Conservation (phyloP, 2,329 filamentous ascomycete genomes). For the Pseudocercospora crystallina region DNA sequence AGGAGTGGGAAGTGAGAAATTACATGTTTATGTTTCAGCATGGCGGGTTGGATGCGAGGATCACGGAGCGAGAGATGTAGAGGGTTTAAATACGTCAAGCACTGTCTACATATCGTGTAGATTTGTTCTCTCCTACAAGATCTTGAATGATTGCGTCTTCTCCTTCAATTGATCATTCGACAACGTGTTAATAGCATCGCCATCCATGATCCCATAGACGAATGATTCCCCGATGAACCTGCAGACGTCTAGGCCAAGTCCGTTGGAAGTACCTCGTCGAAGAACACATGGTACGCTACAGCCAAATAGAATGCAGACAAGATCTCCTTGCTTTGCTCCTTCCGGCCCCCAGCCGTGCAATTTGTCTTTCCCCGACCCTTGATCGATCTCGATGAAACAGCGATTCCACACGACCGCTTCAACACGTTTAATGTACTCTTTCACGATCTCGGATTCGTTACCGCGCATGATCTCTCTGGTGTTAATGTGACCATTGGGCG, state of each 20-base stretch:
- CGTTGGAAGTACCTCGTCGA: neutral
- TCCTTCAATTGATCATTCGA: neutral
- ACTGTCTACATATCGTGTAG: too few species aligned
- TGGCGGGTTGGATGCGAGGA: too few species aligned
- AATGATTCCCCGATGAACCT: conserved; percentile 22
- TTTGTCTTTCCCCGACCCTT: neutral
- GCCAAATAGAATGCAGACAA: conserved; percentile 24
- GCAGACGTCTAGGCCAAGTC: neutral
- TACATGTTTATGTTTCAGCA: too few species aligned
- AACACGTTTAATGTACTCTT: conserved; percentile 2
- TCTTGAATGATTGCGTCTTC: too few species aligned
- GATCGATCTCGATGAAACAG: conserved; percentile 1
- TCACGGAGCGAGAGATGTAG: too few species aligned
- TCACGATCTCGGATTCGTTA: neutral
- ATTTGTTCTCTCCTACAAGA: too few species aligned
- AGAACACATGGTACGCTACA: conserved; percentile 25
- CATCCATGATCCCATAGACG: conserved; percentile 27
- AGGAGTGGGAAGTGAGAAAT: too few species aligned
- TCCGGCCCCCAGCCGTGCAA: conserved; percentile 2
- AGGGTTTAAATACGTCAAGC: too few species aligned
- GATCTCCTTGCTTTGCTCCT: conserved; percentile 7
- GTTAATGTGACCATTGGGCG: conserved; percentile 8
- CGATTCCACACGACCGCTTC: conserved; percentile 14
- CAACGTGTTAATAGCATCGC: conserved; percentile 34
- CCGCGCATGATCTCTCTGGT: neutral